Conservation (phyloP, 148 eudicot genomes). For the Rhododendron simsii region DNA sequence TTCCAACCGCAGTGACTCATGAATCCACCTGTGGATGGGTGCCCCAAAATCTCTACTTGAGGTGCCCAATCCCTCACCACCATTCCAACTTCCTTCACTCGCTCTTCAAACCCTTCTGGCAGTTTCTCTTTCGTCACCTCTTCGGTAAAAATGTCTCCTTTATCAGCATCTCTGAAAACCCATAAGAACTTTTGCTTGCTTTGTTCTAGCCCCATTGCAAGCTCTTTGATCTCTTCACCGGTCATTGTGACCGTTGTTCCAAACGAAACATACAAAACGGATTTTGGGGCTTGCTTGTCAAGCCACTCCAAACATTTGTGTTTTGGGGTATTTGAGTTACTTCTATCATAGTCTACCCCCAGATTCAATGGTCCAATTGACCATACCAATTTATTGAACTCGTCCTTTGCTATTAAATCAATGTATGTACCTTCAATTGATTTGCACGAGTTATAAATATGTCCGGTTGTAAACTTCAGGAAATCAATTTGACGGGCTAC, state of each 20-base stretch:
- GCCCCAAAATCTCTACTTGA: conserved; percentile 5
- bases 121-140: neutral
- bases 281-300: neutral
- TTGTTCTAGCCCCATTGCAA: conserved; percentile 1
- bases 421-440: conserved; percentile 25
- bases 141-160: neutral
- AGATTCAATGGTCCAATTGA: conserved; percentile 13
- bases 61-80: conserved; percentile 9
- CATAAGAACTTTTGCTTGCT: conserved; percentile 12
- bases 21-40: neutral
- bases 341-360: neutral
- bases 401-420: conserved; percentile 16
- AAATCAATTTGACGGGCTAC: neutral
- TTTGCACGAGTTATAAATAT: conserved; percentile 26
- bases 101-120: conserved; percentile 7
- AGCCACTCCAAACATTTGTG: conserved; percentile 16
- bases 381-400: conserved; percentile 13
- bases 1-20: conserved; percentile 9
- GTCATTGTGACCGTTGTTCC: neutral
- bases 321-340: neutral
- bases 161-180: conserved; percentile 2
- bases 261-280: neutral
- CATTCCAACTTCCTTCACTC: neutral
- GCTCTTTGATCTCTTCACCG: conserved; percentile 2
- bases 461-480: conserved; percentile 14